These are phyloP conservation scores for Verticillium klebahnii DNA, from an alignment of 2,329 filamentous ascomycete species.

Conservation along the genomic window DNA sequence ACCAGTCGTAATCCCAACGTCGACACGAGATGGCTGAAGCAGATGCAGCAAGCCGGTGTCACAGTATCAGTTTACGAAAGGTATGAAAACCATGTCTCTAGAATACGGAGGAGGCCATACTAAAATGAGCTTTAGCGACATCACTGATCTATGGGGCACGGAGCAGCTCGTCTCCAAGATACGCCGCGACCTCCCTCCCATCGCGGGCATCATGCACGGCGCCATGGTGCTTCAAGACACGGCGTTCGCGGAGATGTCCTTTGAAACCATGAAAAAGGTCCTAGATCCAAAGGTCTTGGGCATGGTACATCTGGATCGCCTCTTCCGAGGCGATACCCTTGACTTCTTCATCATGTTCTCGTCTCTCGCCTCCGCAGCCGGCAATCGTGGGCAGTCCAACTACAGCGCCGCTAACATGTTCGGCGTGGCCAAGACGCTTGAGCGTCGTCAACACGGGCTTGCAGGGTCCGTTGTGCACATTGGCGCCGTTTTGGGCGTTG, in stretches of 20 bases:
- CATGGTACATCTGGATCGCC: constrained; percentile 21
- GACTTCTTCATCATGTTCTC: constrained; percentile 33
- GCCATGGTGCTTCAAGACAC: constrained; percentile 38
- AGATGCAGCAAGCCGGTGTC: no score
- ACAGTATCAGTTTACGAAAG: no score
- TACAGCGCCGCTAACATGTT: constrained; percentile 36
- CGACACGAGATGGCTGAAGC: constrained; percentile 6
- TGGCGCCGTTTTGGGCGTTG: constrained; percentile 32
- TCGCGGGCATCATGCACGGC: constrained; percentile 37
- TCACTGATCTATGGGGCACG: no score
- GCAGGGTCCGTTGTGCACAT: constrained; percentile 33
- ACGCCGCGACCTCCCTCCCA: constrained; percentile 18
- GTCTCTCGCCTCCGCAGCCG: constrained; percentile 29
- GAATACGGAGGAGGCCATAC: no score
- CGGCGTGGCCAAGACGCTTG: constrained; percentile 29
- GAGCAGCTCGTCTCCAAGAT: no score
- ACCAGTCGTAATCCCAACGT: constrained; percentile 30
- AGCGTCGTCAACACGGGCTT: constrained; percentile 31
- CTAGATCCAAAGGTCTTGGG: constrained; percentile 30
- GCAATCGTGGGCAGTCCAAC: constrained; percentile 31
- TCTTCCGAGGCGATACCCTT: constrained; percentile 21
- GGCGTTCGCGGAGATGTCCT: constrained; percentile 21
- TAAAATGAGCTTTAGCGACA: no score
- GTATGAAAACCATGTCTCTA: no score
- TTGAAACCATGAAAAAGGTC: constrained; percentile 16